A percentile compares a stretch with the other conserved stretches of the same genome.
These are phyloP conservation scores for Neurospora sp. DNA, from an alignment of 495 filamentous ascomycete species.

Conservation along the genomic window DNA sequence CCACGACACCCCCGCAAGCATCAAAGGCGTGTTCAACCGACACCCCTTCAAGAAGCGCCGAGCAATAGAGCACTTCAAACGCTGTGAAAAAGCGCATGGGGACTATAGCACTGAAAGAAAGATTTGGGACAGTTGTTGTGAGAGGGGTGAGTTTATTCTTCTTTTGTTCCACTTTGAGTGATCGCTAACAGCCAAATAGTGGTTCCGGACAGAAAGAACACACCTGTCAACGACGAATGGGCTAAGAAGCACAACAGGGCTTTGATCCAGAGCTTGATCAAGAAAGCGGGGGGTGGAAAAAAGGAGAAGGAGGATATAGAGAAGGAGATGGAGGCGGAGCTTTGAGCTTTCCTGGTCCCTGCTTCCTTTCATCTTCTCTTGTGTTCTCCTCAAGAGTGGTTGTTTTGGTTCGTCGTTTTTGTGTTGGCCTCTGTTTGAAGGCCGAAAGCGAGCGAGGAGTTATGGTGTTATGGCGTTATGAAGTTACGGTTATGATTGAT, in stretches of 20 bases:
- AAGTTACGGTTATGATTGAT: neutral
- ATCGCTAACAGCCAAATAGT: no score
- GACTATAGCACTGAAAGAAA: no score
- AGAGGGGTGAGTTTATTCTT: no score
- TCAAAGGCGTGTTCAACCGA: neutral
- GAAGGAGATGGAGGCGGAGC: neutral
- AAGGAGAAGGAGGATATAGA: neutral
- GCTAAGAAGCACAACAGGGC: neutral
- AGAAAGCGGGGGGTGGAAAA: neutral
- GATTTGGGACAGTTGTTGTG: neutral
- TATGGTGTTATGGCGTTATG: neutral
- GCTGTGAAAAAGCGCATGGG: no score
- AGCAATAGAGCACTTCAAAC: no score
- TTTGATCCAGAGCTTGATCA: no score
- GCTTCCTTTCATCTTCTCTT: neutral
- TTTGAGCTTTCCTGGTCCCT: neutral
- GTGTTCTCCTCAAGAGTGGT: neutral
- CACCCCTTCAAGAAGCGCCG: neutral
- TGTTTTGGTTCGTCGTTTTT: neutral
- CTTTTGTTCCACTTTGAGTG: no score
- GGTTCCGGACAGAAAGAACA: neutral
- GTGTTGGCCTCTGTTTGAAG: neutral
- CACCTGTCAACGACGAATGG: neutral
- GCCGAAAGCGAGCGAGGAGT: neutral
- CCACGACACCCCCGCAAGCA: neutral